Percentiles rank a stretch among this genome's conserved stretches.
Evolutionary conservation across 805 yeast species (phyloP).

Genomic region (Metschnikowia gelsemii): DNA sequence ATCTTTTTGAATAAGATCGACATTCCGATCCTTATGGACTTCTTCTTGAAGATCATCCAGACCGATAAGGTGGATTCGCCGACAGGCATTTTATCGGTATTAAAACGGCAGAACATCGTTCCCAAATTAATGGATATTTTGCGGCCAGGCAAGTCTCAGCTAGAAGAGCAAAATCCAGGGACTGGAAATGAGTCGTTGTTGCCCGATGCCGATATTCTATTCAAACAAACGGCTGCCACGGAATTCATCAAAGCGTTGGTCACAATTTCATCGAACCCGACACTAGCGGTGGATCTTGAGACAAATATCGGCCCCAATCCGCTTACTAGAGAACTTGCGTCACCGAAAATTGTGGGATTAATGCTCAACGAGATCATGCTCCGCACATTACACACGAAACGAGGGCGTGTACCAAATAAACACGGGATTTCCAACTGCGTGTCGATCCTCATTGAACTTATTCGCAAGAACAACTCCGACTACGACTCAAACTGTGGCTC

Average conservation of each 20-base stretch:
- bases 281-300: slow-evolving; percentile 72
- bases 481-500: slow-evolving; percentile 87
- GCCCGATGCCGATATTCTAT: slow-evolving; percentile 34
- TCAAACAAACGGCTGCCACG: slow-evolving; percentile 87
- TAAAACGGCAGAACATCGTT: slow-evolving; percentile 71
- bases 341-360: slow-evolving; percentile 62
- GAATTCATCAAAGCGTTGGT: slow-evolving; percentile 93
- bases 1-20: slow-evolving; percentile 83
- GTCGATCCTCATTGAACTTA: slow-evolving; percentile 89
- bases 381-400: slow-evolving; percentile 14
- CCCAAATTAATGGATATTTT: slow-evolving; percentile 69
- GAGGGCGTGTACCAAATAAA: slow-evolving; percentile 50
- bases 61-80: slow-evolving; percentile 90
- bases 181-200: slow-evolving; percentile 13
- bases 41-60: slow-evolving; percentile 81
- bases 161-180: no score
- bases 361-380: slow-evolving; percentile 74
- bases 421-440: slow-evolving; percentile 92
- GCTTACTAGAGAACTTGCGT: slow-evolving; percentile 84
- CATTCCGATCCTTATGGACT: slow-evolving; percentile 93
- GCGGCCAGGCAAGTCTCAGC: slow-evolving; percentile 56
- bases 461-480: slow-evolving; percentile 93
- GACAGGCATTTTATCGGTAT: slow-evolving; percentile 77
- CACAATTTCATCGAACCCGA: slow-evolving; percentile 82
- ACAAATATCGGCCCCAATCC: slow-evolving; percentile 96